Evolutionary conservation across 345 rosid genomes (phyloP), one percentile per base, ranked within the genome.

Genomic region (Eutrema japonicum): DNA sequence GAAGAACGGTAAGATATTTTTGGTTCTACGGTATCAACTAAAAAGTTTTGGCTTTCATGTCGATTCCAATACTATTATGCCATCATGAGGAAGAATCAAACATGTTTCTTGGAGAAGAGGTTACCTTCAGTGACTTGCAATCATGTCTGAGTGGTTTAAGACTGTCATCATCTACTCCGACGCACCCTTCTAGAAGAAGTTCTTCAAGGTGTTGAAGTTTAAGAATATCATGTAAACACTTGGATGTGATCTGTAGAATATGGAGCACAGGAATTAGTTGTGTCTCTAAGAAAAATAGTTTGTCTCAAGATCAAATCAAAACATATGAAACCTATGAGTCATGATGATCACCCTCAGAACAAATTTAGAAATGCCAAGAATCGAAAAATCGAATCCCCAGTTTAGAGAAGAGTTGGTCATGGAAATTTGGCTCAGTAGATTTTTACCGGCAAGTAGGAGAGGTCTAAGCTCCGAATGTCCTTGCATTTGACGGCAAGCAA

Each of bases 401-500:
- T 18, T 18, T 18, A 18, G 26, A 22, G 26, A 22, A 22, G 26
- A 22, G 26, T 22, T 22, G 26, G 0, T 18, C 0, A 18, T 18
- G 22, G 22, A 18, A 18, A 18, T 18, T 18, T 18, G 22, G 22
- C 22, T 18, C 22, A 18, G 22, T 18, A 18, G 22, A 18, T 18
- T 0, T 18, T 18, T 18, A 83, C 87, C 32, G 83, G 82, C 65
- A 83, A 71, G 72, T 74, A 83, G 48, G 87, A 81, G 68, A 83
- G 85, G 78, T 81, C 87, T 73, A 83, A 65, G 68, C 26, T 59
- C 35, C 81, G 76, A 71, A 84, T 52, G 30, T 72, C 77, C 12
- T 72, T 72, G 68, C 87, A 84, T 55, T 84, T 84, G 36, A 79
- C 67, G 76, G 85, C 85, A 65, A 84, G 74, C 66, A 84, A 76